Base-by-base conservation (phyloP, 164 flowering plant genomes). In the Buxus sempervirens region DNA sequence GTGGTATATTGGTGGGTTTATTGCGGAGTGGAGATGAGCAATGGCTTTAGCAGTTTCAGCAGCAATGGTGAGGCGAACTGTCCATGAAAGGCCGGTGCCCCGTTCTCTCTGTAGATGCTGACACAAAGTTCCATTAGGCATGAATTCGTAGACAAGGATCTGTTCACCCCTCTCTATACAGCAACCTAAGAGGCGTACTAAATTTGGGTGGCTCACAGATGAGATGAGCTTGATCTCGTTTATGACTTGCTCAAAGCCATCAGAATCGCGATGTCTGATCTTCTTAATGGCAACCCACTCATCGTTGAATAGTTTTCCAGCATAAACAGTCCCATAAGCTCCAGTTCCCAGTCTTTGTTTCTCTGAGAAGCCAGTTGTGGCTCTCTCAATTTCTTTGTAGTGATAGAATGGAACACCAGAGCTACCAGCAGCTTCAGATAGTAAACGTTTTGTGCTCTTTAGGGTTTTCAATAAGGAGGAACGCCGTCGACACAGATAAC, bases 151-250 rank as follows among this genome's bases (percentile, higher is more conserved):
- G 19, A 94, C 88, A 7, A 94, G 86, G 36, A 91, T 83, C 69
- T 88, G 96, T 60, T 91, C 95, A 3, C 82, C 93, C 12, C 73
- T 55, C 54, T 88, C 93, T 0, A 87, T 73, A 24, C 86, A 90
- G 63, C 90, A 94, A n/a, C 98, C 98, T 19, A 91, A 65, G 72
- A 94, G 90, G 59, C 87, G 88, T 59, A 94, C 95, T 0, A 91
- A 77, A 70, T 91, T 86, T 0, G 95, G 90, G 76, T 94, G 97
- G 74, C 82, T 88, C 19, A 91, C 90, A 1, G 87, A 84, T 0
- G 97, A 91, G 12, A 94, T 67, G 41, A 94, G 91, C 72, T 84
- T 87, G 77, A 94, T 86, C 72, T 94, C 98, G 66, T 94, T 94
- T 76, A 85, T 65, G 60, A 91, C 90, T 64, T 88, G 91, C 63